Conservation (phyloP, 108 stramenopile species). For the Aurantiochytrium sp. region DNA sequence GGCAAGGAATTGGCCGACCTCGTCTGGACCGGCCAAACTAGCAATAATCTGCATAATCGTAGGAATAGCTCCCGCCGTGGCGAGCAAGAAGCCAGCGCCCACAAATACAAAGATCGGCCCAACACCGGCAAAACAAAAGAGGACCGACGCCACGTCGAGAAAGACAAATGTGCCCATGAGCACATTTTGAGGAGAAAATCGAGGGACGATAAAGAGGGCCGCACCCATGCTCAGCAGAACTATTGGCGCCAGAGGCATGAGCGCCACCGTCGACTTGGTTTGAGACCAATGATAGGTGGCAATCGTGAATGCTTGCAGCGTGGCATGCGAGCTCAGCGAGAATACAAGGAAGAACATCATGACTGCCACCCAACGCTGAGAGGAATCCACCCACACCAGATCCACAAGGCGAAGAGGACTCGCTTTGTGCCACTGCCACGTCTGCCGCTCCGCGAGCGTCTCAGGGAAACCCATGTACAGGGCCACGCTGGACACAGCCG, state of each 20-base stretch:
- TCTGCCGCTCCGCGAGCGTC: background rate
- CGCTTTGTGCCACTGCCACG: slow-evolving; percentile 9
- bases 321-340: background rate
- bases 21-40: background rate
- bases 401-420: background rate
- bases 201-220: background rate
- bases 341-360: background rate
- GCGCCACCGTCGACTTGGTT: background rate
- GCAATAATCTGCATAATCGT: background rate
- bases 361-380: background rate
- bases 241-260: background rate
- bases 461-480: background rate
- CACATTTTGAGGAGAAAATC: background rate
- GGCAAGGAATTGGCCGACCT: background rate
- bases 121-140: background rate
- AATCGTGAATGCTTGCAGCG: background rate
- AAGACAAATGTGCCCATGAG: background rate
- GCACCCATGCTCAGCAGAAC: background rate
- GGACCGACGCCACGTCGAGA: background rate
- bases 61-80: background rate
- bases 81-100: background rate
- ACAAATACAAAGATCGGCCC: background rate
- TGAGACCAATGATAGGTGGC: background rate
- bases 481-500: background rate
- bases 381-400: background rate